phyloP scores from a whole-genome alignment of 495 filamentous ascomycete genomes.

The Melanomma pulvis-pyrius region DNA sequence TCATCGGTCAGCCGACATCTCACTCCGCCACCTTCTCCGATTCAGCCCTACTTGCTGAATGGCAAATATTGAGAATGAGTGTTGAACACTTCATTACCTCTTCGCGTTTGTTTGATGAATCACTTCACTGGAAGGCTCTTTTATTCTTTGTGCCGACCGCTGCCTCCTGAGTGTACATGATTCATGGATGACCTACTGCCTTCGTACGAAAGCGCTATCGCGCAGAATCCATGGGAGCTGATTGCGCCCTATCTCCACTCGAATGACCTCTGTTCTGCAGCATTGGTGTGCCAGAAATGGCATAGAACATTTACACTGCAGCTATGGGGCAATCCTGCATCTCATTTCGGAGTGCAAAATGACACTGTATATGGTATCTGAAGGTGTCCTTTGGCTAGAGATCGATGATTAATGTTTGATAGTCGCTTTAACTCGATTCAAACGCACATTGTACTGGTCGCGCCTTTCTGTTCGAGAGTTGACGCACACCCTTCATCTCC shows the following conservation, averaged over 20 bases:
- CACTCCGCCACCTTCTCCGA: too few species aligned
- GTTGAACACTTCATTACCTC: too few species aligned
- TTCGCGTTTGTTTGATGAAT: too few species aligned
- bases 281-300: constrained; percentile 62
- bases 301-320: constrained; percentile 62
- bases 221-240: constrained; percentile 63
- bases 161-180: too few species aligned
- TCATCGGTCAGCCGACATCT: too few species aligned
- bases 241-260: constrained; percentile 64
- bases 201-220: constrained; percentile 61
- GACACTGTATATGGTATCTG: constrained; percentile 58
- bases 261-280: constrained; percentile 60
- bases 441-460: constrained; percentile 60
- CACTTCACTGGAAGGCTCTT: too few species aligned
- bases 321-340: constrained; percentile 68
- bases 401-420: not conserved
- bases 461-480: constrained; percentile 57
- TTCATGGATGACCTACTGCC: constrained; percentile 59
- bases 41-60: too few species aligned
- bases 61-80: too few species aligned
- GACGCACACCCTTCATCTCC: constrained; percentile 69
- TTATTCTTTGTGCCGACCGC: too few species aligned
- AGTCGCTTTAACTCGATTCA: constrained; percentile 67
- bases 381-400: not conserved
- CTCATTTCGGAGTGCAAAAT: constrained; percentile 65